phyloP scores from a whole-genome alignment of 2,329 filamentous ascomycete genomes.

The Didymosphaeria variabile region DNA sequence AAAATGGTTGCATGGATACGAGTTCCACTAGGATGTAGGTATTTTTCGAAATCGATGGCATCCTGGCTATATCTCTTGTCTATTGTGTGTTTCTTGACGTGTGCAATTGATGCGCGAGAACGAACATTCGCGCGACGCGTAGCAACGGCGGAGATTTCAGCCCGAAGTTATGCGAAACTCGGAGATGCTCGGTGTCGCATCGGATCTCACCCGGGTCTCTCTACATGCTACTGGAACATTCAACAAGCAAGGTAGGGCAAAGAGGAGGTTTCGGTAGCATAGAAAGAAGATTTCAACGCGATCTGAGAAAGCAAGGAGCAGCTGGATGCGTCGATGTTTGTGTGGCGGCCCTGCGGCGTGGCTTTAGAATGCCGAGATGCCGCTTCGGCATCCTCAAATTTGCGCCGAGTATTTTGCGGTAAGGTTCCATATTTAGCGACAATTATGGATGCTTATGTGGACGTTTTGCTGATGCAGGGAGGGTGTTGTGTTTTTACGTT shows the following conservation, averaged over 20 bases:
- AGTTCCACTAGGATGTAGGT: conserved; percentile 27
- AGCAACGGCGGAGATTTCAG: neutral
- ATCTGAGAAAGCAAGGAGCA: neutral
- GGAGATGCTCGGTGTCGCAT: conserved; percentile 21
- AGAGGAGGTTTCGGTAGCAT: neutral
- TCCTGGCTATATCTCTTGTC: conserved; percentile 18
- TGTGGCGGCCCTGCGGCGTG: conserved; percentile 13
- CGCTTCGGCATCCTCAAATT: conserved; percentile 18
- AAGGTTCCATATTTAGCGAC: neutral
- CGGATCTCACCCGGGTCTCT: conserved; percentile 9
- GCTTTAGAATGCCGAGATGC: conserved; percentile 11
- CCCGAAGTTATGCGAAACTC: conserved; percentile 17
- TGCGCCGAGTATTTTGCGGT: conserved; percentile 8
- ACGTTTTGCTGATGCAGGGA: neutral
- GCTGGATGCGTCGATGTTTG: conserved; percentile 4
- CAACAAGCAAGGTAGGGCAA: neutral
- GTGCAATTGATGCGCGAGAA: neutral
- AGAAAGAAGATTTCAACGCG: neutral
- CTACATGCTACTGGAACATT: neutral
- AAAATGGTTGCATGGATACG: conserved; percentile 29
- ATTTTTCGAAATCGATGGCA: conserved; percentile 30
- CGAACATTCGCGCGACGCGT: neutral
- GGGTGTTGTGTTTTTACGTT: neutral
- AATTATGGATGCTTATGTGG: conserved; percentile 5
- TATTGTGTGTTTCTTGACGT: neutral